Base-by-base conservation (phyloP, 352 stramenopile species). In the Ophiocytium majus region DNA sequence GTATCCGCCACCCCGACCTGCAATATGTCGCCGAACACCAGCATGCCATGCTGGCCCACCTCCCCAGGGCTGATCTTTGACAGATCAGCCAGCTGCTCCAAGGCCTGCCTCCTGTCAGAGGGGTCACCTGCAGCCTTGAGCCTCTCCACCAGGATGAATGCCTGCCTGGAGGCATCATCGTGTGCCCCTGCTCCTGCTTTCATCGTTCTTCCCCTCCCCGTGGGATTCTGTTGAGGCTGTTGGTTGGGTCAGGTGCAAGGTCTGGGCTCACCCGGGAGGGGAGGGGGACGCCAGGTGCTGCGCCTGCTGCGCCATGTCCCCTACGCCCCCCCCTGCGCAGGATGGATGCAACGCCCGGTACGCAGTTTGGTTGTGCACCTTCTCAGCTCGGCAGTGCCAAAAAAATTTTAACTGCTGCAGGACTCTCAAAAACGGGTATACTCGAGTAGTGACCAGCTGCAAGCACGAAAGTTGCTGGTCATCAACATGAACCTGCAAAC, bases 61-160 rank as follows among this genome's bases (percentile, higher is more conserved):
- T 86, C 84, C n/a, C 79, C 80, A 10, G 84, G 64, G 63, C 83
- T 74, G 9, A 71, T 57, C 50, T 85, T 43, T 0, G 79, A 86
- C 19, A 88, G 80, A 19, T 84, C 80, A 28, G 83, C 50, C 50
- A 88, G 79, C n/a, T 76, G 75, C 37, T 86, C 84, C 50, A 88
- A 37, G n/a, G 84, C 84, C 79, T 88, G 50, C 9, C 80, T 43
- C 23, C 84, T 80, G 76, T 88, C 84, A 10, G 71, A 74, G 32
- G 81, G 36, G 35, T 88, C 84, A 0, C 84, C 81, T 74, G 84
- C 84, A 86, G 81, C 83, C 32, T 88, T 88, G 79, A 88, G 57
- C n/a, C 84, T 33, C 79, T 88, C 84, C 64, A 88, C 76, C 9
- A 88, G 57, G 35, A 88, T 85, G 66, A 78, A 78, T 5, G 66